Base-by-base conservation (phyloP, 2,329 filamentous ascomycete species). In the Tolypocladium inflatum region DNA sequence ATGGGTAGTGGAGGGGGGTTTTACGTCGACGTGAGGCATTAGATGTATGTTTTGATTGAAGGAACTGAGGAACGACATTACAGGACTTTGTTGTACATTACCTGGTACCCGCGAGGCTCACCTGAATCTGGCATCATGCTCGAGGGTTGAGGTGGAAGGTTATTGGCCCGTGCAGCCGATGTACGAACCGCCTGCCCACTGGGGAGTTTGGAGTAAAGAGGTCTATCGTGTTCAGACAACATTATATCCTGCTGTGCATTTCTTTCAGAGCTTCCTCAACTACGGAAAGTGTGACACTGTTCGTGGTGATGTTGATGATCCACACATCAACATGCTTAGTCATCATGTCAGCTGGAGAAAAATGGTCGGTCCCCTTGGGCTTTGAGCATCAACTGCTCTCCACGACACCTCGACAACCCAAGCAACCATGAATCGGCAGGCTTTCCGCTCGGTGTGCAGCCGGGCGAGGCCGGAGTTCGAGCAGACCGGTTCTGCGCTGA, bases 381-480 rank as follows among this genome's bases (percentile, higher is more conserved):
- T n/a, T 35, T n/a, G 30, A 19, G 17, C 30, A 3, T 13, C 48
- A 35, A 9, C 48, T 6, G 1, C 17, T 11, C 2, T 11, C 26
- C 45, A 51, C 30, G 30, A 26, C 48, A 11, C 17, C 3, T 57
- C 50, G 9, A 48, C 53, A 26, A 45, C 39, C 39, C 59, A 57
- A 60, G 58, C 64, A 63, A 69, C 60, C 60, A 75, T 75, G 73
- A 70, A 72, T 58, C 67, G 69, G 45, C 71, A 73, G 63, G 67
- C 68, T 45, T 67, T 76, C 56, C 73, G 73, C 65, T 74, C 73
- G 63, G 67, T 68, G 54, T 71, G 68, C 62, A 64, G 63, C 60
- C 71, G 71, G 56, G 66, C 71, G 61, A 67, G 68, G 64, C 69
- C 70, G 37, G 70, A 74, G 62, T 61, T 71, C 50, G 62, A 67